A percentile compares a stretch with the other conserved stretches of the same genome.
Conservation (phyloP, 2,329 filamentous ascomycete species). For the Dactylellina parvicollis region DNA sequence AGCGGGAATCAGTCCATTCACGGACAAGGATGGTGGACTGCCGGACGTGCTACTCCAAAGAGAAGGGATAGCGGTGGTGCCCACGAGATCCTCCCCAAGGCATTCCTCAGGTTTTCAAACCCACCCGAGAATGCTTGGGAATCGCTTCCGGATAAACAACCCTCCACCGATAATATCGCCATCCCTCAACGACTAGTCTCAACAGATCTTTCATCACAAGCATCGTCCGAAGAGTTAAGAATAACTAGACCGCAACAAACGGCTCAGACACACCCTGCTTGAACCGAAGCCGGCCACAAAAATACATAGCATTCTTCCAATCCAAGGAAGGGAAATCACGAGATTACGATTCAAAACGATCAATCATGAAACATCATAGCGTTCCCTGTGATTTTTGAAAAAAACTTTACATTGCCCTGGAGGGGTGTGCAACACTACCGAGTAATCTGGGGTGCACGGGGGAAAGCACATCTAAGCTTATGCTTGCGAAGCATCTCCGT, state of each 20-base stretch:
- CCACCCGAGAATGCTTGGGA: slow-evolving; percentile 44
- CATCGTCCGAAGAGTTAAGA: slow-evolving; percentile 37
- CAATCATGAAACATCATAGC: slow-evolving; percentile 39
- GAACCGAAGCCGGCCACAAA: slow-evolving; percentile 2
- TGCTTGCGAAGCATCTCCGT: no score
- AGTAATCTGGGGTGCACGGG: neutral
- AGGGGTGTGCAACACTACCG: neutral
- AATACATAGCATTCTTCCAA: slow-evolving; percentile 2
- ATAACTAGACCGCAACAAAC: slow-evolving; percentile 24
- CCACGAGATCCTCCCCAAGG: slow-evolving; percentile 41
- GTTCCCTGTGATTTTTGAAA: slow-evolving; percentile 23
- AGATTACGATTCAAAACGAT: slow-evolving; percentile 47
- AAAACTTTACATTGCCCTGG: neutral
- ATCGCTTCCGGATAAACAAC: slow-evolving; percentile 41
- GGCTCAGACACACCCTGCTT: slow-evolving; percentile 23
- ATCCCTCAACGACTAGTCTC: slow-evolving; percentile 35
- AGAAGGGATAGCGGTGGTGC: slow-evolving; percentile 43
- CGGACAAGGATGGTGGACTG: slow-evolving; percentile 53
- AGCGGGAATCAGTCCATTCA: slow-evolving; percentile 49
- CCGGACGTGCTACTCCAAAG: slow-evolving; percentile 48
- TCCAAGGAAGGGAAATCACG: slow-evolving; percentile 27
- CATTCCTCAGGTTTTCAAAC: slow-evolving; percentile 45
- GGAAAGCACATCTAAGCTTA: neutral
- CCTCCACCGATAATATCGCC: slow-evolving; percentile 28
- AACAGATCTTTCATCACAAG: slow-evolving; percentile 28